Base-by-base conservation (phyloP, 805 yeast genomes). In the Candida vartiovaarae region DNA sequence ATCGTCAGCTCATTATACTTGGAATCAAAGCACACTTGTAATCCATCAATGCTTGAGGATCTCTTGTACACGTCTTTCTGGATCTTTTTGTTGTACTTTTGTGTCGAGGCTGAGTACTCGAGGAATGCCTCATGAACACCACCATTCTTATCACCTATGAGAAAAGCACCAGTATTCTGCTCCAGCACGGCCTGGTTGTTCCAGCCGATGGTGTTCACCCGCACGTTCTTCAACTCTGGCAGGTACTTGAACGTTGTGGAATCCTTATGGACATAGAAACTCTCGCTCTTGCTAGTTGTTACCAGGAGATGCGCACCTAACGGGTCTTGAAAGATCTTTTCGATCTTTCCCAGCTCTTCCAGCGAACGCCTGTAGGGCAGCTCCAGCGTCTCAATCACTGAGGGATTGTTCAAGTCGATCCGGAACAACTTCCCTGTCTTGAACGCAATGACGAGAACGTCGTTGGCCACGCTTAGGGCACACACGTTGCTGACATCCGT, bases 391-490 rank as follows among this genome's bases (percentile, higher is more conserved):
- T 68, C 71, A 5, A 84, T 80, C 6, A 67, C 68, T 32, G 82
- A 77, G 1, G 93, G 93, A 40, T 70, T 70, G 40, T 77, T 80
- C 49, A 84, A 63, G 52, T 83, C 79, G 30, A 85, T 82, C n/a
- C 83, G 62, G 50, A 75, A 75, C n/a, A 84, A 61, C 11, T 69
- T 55, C 1, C 83, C 82, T 7, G 71, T 62, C 39, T 65, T 65
- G 44, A 79, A 65, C 0, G 81, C 76, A 38, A 84, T 63, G 44
- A 75, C 71, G 34, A 84, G 70, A 5, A 74, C 62, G 52, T 84
- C 83, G 46, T 70, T 67, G 24, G 71, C 63, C 5, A 81, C 87
- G 15, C 68, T 71, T 39, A 84, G 57, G n/a, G 72, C 61, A 5
- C 66, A 63, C 9, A 84, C 70, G 26, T 70, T 65, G 43, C 60